Conservation (phyloP, 768 basidiomycete species). For the Lyophyllum atratum region DNA sequence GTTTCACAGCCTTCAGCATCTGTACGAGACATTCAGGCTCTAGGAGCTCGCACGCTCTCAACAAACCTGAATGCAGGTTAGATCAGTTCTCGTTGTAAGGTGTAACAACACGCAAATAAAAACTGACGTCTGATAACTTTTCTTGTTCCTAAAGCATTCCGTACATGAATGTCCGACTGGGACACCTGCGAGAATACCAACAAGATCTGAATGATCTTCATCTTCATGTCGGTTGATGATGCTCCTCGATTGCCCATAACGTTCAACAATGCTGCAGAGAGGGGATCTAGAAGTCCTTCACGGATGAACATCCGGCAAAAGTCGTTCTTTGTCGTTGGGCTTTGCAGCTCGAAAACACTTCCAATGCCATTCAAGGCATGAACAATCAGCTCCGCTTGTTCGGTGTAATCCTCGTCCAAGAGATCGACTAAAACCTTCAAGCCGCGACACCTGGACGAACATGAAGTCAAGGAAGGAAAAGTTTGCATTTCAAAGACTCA, state of each 20-base stretch:
- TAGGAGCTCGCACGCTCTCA: conserved; percentile 85
- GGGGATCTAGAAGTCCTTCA: conserved; percentile 91
- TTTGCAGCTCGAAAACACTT: conserved; percentile 94
- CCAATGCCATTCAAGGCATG: conserved; percentile 94
- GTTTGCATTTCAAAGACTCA: conserved; percentile 41
- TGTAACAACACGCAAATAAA: neutral
- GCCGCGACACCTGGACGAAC: conserved; percentile 76
- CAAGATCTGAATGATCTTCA: conserved; percentile 87
- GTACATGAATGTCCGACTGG: conserved; percentile 93
- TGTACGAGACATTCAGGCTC: conserved; percentile 87
- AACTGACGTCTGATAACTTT: conserved; percentile 85
- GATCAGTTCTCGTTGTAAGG: neutral
- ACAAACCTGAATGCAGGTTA: conserved; percentile 56
- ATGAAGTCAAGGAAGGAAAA: neutral
- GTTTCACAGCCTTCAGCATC: conserved; percentile 94
- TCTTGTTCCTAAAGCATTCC: conserved; percentile 88
- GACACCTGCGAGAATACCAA: conserved; percentile 94
- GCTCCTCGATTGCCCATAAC: conserved; percentile 78
- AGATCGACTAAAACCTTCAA: conserved; percentile 93
- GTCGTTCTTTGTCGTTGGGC: conserved; percentile 96
- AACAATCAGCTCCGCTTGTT: conserved; percentile 88
- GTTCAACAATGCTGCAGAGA: conserved; percentile 86
- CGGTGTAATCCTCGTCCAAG: conserved; percentile 92
- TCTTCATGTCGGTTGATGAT: conserved; percentile 72
- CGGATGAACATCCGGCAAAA: conserved; percentile 98